These are phyloP conservation scores for Diplodia corticola DNA, from an alignment of 2,329 filamentous ascomycete species.

Conservation along the genomic window DNA sequence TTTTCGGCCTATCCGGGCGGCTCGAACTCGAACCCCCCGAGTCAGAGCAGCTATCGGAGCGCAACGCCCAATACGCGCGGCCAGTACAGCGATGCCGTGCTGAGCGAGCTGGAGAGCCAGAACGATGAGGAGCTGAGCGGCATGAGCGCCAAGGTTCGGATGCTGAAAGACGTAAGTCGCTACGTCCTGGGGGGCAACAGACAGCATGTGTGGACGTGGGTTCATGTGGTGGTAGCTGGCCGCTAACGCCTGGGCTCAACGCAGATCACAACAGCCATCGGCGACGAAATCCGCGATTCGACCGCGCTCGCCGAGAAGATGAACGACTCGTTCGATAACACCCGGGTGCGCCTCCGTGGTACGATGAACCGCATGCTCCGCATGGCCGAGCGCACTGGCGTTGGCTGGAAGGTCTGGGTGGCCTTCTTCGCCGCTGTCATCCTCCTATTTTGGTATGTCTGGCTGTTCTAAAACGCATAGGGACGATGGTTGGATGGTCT, in stretches of 20 bases:
- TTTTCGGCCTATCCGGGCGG: slow-evolving; percentile 40
- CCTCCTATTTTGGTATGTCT: slow-evolving; percentile 86
- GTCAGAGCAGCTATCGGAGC: slow-evolving; percentile 33
- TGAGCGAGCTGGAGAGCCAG: slow-evolving; percentile 93
- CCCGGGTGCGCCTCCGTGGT: slow-evolving; percentile 74
- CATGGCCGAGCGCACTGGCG: slow-evolving; percentile 93
- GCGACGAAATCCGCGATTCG: slow-evolving; percentile 90
- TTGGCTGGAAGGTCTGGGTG: slow-evolving; percentile 94
- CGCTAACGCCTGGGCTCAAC: neutral
- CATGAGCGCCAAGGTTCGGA: slow-evolving; percentile 85
- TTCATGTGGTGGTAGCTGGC: neutral
- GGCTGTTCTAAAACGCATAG: slow-evolving; percentile 64
- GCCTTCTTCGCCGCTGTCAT: slow-evolving; percentile 82
- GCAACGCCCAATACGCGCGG: slow-evolving; percentile 63
- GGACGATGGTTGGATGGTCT: neutral
- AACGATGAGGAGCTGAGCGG: slow-evolving; percentile 88
- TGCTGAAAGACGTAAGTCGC: slow-evolving; percentile 78
- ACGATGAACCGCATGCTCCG: slow-evolving; percentile 97
- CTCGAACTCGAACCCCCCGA: neutral
- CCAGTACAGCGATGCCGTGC: slow-evolving; percentile 87
- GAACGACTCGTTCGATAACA: slow-evolving; percentile 91
- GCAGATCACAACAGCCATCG: slow-evolving; percentile 87
- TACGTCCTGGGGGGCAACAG: neutral
- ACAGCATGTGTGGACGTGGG: neutral
- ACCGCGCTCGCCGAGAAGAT: slow-evolving; percentile 89